A percentile compares a stretch with the other conserved stretches of the same genome.
Conservation (phyloP, 2,329 filamentous ascomycete genomes). For the Erysiphe neolycopersici region DNA sequence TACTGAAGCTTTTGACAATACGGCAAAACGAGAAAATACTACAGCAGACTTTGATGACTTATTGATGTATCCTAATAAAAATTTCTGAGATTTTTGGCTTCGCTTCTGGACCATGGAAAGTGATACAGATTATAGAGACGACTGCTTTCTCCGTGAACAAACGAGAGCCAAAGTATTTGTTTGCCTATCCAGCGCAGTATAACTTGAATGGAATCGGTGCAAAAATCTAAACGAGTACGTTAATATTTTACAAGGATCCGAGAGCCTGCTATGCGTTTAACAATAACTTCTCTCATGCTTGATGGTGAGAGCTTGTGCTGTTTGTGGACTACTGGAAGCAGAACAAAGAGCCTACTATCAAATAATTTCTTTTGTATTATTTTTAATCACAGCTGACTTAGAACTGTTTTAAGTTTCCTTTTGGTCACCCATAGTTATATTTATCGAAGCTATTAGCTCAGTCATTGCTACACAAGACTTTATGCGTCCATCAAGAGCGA, state of each 20-base stretch:
- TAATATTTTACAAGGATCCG: not conserved
- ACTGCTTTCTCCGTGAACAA: not conserved
- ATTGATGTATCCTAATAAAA: not conserved
- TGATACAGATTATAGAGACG: not conserved
- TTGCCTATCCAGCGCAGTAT: not conserved
- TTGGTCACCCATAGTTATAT: no score
- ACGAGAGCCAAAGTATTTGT: not conserved
- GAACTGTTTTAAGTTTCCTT: no score
- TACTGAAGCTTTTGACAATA: not conserved
- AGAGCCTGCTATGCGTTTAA: no score
- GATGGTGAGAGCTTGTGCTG: no score
- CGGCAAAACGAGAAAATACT: not conserved
- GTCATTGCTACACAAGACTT: no score
- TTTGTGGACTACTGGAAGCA: no score
- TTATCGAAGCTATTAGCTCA: no score
- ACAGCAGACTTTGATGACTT: not conserved
- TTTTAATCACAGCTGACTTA: no score
- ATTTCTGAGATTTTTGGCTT: not conserved
- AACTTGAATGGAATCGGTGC: not conserved
- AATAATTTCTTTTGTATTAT: no score
- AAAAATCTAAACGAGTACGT: not conserved
- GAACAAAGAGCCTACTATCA: no score
- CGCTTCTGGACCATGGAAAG: not conserved
- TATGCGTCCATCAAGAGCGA: no score
- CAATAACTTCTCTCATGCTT: no score